Conservation (phyloP, 75 land plant genomes). For the Pseudotsuga menziesii region DNA sequence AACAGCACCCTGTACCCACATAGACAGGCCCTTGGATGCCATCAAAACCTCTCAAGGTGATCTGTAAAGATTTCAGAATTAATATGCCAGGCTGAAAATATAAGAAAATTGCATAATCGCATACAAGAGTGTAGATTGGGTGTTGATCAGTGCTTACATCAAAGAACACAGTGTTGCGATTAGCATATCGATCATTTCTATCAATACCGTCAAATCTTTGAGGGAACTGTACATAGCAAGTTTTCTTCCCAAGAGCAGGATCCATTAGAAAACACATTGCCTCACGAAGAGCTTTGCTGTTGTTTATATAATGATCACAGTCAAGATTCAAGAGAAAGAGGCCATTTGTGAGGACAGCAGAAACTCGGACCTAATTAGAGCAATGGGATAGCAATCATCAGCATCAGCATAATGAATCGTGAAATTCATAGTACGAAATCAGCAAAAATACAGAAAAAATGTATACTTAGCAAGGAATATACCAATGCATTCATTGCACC, state of each 20-base stretch:
- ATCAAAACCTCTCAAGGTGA: constrained; percentile 85
- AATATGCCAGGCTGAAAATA: neutral
- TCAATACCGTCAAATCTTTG: constrained; percentile 90
- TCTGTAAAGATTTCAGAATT: constrained; percentile 31
- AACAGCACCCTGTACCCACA: constrained; percentile 89
- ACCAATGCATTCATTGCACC: constrained; percentile 96
- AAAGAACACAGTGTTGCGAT: constrained; percentile 82
- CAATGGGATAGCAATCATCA: neutral
- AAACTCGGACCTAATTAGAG: constrained; percentile 61
- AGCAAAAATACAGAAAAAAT: neutral
- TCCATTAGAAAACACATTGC: constrained; percentile 96
- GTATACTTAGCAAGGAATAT: neutral
- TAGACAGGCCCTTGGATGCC: constrained; percentile 89
- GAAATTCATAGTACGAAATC: neutral
- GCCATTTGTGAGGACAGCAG: constrained; percentile 80
- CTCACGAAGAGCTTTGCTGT: constrained; percentile 78
- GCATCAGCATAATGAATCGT: neutral
- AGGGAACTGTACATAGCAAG: constrained; percentile 84
- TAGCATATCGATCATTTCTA: constrained; percentile 82
- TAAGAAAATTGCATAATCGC: neutral
- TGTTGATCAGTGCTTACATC: constrained; percentile 46
- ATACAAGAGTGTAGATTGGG: neutral
- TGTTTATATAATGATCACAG: constrained; percentile 89
- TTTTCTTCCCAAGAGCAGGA: constrained; percentile 62
- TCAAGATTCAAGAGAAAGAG: constrained; percentile 75